Conservation (phyloP, 2,329 filamentous ascomycete species). For the Ilyonectria sp. region DNA sequence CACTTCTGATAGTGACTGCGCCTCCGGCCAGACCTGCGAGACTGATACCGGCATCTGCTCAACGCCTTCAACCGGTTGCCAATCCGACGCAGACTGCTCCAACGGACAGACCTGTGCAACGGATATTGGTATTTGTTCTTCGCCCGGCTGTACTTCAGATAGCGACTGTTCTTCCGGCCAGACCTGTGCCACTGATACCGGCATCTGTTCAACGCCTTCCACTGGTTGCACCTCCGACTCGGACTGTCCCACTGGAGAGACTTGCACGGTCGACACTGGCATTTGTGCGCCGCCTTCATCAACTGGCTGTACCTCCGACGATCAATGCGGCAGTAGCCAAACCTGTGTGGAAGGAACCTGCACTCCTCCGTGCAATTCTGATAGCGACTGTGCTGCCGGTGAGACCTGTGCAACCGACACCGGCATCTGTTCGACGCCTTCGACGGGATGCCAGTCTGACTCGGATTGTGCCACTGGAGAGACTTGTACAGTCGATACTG, state of each 20-base stretch:
- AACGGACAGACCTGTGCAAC: not conserved
- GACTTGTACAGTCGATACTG: not conserved
- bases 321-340: slow-evolving; percentile 7
- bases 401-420: not conserved
- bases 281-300: not conserved
- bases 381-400: not conserved
- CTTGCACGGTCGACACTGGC: not conserved
- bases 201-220: too few species aligned
- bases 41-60: too few species aligned
- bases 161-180: too few species aligned
- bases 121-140: not conserved
- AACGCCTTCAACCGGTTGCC: not conserved
- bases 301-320: not conserved
- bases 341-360: not conserved
- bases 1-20: slow-evolving; percentile 4
- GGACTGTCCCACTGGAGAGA: not conserved
- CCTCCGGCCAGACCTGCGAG: not conserved
- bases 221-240: too few species aligned
- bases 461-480: too few species aligned
- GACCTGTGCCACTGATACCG: too few species aligned
- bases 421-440: too few species aligned
- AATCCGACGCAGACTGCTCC: not conserved
- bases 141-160: not conserved
- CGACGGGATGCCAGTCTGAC: too few species aligned
- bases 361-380: too few species aligned